phyloP scores from a whole-genome alignment of 805 yeast species.

The Isabelozyma pseudorhagii region DNA sequence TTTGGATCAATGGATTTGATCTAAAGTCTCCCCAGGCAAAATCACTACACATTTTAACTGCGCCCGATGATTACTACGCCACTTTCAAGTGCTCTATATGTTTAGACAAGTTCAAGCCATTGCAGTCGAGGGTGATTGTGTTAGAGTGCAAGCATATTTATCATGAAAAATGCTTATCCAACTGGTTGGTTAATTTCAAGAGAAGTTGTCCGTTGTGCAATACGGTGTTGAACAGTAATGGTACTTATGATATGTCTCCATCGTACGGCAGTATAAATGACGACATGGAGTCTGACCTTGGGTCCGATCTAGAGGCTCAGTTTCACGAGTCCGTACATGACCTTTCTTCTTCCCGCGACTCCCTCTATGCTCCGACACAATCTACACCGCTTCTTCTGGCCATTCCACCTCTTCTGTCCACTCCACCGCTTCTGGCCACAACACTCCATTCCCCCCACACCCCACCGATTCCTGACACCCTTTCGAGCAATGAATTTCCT shows the following conservation, averaged over 20 bases:
- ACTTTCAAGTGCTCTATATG: conserved; percentile 60
- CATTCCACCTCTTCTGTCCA: conserved; percentile 1
- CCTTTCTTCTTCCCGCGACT: neutral
- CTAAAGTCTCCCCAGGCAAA: conserved; percentile 12
- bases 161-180: conserved; percentile 55
- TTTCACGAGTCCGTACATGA: neutral
- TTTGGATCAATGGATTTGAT: conserved; percentile 40
- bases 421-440: no score
- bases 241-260: neutral
- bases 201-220: conserved; percentile 62
- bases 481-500: neutral
- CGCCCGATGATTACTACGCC: conserved; percentile 34
- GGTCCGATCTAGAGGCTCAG: conserved; percentile 5
- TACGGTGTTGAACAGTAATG: conserved; percentile 8
- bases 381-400: neutral
- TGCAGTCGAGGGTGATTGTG: conserved; percentile 46
- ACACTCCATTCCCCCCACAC: no score
- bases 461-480: no score
- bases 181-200: conserved; percentile 56
- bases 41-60: conserved; percentile 15
- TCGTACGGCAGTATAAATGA: neutral
- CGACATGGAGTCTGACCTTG: neutral
- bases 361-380: neutral
- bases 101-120: conserved; percentile 48
- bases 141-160: conserved; percentile 61